Evolutionary conservation across 139 green algal genomes (phyloP), one percentile per base, ranked within the genome.

Genomic region (Chlorella sp.): DNA sequence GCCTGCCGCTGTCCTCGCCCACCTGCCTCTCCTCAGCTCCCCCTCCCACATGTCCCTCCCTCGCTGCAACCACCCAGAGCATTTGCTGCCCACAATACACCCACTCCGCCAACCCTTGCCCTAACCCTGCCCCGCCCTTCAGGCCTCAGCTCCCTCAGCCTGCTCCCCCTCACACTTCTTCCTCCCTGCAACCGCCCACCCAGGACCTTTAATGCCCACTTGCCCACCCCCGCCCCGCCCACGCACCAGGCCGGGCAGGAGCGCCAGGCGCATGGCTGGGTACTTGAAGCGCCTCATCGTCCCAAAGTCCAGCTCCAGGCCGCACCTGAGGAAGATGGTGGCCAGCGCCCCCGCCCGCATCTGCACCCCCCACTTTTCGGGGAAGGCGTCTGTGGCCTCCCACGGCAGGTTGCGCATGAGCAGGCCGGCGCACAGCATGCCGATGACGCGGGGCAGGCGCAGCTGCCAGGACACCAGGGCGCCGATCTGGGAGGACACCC

Each of bases 291-390:
- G 64, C 28, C 79, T 81, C 87, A 93, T 90, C 16, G 90, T 88
- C 32, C 92, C 92, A 71, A 97, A 92, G 86, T 97, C 94, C 48
- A 98, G 91, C 91, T 98, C 96, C 86, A 98, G 92, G 0, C 96
- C 96, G 5, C 94, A 97, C 15, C 96, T 92, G 82, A 98, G 90
- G 84, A 98, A 97, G 73, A 98, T 98, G 39, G 96, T 95, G 26
- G 94, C 93, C 53, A 98, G 91, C 0, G 96, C 96, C 30, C 88
- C 93, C 0, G 93, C 95, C 16, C 96, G 91, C 42, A 97, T 96
- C 86, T 95, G 90, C 30, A 89, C 92, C 40, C 92, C 93, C 96
- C 96, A 98, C 64, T 90, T 89, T 1, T 91, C 16, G 18, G 91
- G 91, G 34, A 98, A 93, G 9, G 91, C 92, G 32, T 61, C 85